A percentile compares a stretch with the other conserved stretches of the same genome.
These are phyloP conservation scores for Cardamine chenopodiifolia DNA, from an alignment of 345 rosid species.

Conservation along the genomic window DNA sequence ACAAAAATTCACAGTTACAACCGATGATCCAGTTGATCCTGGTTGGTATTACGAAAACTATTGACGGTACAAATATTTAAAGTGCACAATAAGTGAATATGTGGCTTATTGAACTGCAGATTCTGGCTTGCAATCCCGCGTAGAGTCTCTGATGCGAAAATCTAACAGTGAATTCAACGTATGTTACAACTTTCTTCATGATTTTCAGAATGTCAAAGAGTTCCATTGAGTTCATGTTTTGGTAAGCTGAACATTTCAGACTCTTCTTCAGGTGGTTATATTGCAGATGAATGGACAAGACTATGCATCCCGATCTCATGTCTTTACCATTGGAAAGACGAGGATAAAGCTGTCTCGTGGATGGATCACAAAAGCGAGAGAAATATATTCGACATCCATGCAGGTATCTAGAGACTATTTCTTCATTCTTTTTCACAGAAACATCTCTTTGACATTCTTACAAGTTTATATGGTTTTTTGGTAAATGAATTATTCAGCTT, in stretches of 20 bases:
- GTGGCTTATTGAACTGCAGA: constrained; percentile 48
- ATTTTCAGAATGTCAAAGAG: not conserved
- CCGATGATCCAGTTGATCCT: constrained; percentile 64
- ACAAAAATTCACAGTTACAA: constrained; percentile 63
- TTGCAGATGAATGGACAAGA: constrained; percentile 90
- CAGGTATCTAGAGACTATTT: constrained; percentile 56
- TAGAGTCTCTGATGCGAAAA: constrained; percentile 77
- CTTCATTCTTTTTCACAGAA: not conserved
- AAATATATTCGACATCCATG: constrained; percentile 80
- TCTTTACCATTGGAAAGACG: constrained; percentile 75
- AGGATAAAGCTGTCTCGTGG: constrained; percentile 95
- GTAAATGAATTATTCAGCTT: constrained; percentile 46
- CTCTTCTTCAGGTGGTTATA: constrained; percentile 64
- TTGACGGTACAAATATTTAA: not conserved
- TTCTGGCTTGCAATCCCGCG: constrained; percentile 64
- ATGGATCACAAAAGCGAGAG: constrained; percentile 97
- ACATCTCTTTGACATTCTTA: constrained; percentile 14
- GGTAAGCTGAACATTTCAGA: constrained; percentile 15
- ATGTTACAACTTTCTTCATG: constrained; percentile 39
- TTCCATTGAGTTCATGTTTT: constrained; percentile 3
- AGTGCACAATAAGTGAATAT: constrained; percentile 15
- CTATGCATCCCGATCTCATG: constrained; percentile 68
- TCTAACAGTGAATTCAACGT: constrained; percentile 82
- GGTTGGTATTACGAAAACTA: constrained; percentile 52
- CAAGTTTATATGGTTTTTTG: not conserved